Evolutionary conservation across 1,284 basidiomycete genomes (phyloP).

Genomic region (Ganoderma lingzhi): DNA sequence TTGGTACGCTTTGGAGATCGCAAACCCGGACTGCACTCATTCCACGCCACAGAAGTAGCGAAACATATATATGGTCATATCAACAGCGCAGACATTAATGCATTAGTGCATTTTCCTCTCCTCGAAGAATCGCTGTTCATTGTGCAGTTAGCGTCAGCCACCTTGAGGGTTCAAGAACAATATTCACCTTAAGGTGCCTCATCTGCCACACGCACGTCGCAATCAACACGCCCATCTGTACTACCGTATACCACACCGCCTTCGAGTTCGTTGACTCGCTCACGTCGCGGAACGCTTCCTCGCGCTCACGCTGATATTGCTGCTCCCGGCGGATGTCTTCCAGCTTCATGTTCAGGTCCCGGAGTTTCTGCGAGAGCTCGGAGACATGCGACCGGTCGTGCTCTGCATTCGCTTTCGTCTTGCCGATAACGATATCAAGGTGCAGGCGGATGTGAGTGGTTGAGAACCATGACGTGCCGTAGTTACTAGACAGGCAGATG

Average conservation of each 20-base stretch:
- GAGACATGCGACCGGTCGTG: slow-evolving; percentile 90
- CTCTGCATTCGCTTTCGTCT: slow-evolving; percentile 81
- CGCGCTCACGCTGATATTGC: slow-evolving; percentile 96
- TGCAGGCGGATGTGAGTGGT: slow-evolving; percentile 93
- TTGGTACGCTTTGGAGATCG: not conserved
- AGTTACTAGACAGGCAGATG: slow-evolving; percentile 93
- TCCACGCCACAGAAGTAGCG: slow-evolving; percentile 11
- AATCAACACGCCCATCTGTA: slow-evolving; percentile 88
- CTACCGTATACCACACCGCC: slow-evolving; percentile 93
- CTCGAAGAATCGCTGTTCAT: slow-evolving; percentile 82
- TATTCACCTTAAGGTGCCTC: slow-evolving; percentile 82
- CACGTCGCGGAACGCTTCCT: slow-evolving; percentile 90
- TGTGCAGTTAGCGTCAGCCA: slow-evolving; percentile 4
- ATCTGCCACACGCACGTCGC: slow-evolving; percentile 94
- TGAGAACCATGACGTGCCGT: slow-evolving; percentile 79
- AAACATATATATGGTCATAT: slow-evolving; percentile 33
- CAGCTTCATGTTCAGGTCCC: slow-evolving; percentile 93
- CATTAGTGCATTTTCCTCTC: slow-evolving; percentile 83
- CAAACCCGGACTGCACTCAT: not conserved
- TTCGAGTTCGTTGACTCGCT: slow-evolving; percentile 89
- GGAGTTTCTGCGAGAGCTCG: slow-evolving; percentile 86
- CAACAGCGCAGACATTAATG: slow-evolving; percentile 22
- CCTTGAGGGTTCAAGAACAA: slow-evolving; percentile 36
- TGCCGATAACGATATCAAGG: slow-evolving; percentile 93
- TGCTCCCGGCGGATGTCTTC: slow-evolving; percentile 95